Base-by-base conservation (phyloP, 768 basidiomycete species). In the Pulveroboletus sp. region DNA sequence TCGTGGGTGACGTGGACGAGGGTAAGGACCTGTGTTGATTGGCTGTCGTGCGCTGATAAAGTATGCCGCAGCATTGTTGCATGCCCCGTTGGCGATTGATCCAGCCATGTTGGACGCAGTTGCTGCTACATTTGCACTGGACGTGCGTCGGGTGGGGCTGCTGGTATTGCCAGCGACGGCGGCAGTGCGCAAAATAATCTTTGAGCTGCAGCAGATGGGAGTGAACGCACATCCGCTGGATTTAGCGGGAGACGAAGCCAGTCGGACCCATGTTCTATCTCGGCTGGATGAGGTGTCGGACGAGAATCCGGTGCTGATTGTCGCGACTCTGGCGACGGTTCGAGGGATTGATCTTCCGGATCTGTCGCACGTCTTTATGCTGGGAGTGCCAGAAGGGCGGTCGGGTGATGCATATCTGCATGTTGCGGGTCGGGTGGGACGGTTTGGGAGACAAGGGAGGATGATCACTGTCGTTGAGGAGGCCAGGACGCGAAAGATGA, bases 321-420 rank as follows among this genome's bases (percentile, higher is more conserved):
- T 91, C 34, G 75, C 78, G 13, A 89, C 87, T 1, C 69, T 79
- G 20, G 84, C 86, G 16, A 82, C 82, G 17, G 80, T 79, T 31
- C 81, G 89, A 40, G 88, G 88, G 23, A 66, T 91, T 41, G 87
- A 91, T 68, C 65, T 90, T 43, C 83, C 82, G 10, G 75, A 75
- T 51, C 70, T 90, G 57, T 78, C 79, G 40, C 88, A 90, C 61
- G 87, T 90, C 17, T 89, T 91, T 63, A 70, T 89, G 42, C 66
- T 85, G 38, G 87, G 87, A 5, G 68, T 85, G 3, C 76, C 80
- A 6, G 75, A 78, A 50, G 75, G 72, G 25, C 69, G 65, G 55
- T 66, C 69, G 11, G 76, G 79, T 33, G 84, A 85, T 55, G 73
- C 72, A 34, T 90, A 90, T 62, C 51, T 82, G 55, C 88, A 90